phyloP scores from a whole-genome alignment of 2,329 filamentous ascomycete species.

The Penicillium thymicola region DNA sequence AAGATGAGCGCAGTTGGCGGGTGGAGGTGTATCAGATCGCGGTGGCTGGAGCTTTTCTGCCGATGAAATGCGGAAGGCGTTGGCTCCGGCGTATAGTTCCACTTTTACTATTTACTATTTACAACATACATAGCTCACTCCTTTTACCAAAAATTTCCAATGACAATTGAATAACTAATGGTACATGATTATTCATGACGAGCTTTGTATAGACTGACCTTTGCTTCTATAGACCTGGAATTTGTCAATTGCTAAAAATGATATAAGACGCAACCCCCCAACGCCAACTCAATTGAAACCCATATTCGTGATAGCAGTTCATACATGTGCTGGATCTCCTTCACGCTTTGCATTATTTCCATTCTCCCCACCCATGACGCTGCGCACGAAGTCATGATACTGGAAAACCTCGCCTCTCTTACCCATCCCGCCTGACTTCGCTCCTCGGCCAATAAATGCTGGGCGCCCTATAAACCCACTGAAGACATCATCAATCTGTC shows the following conservation, averaged over 20 bases:
- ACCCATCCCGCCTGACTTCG: conserved; percentile 47
- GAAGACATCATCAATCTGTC: conserved; percentile 83
- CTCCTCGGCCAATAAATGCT: conserved; percentile 65
- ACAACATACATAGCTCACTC: neutral
- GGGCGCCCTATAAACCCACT: conserved; percentile 79
- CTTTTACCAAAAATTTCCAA: neutral
- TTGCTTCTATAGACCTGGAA: neutral
- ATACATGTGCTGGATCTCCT: conserved; percentile 12
- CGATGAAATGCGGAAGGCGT: conserved; percentile 22
- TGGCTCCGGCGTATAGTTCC: neutral
- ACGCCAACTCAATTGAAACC: conserved; percentile 13
- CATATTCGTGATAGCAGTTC: conserved; percentile 3
- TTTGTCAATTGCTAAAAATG: neutral
- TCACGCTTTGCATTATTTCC: conserved; percentile 26
- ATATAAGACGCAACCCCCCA: conserved; percentile 5
- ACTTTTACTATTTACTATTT: neutral
- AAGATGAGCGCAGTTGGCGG: neutral
- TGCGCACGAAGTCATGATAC: conserved; percentile 87
- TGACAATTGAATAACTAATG: neutral
- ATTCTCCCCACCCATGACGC: conserved; percentile 55
- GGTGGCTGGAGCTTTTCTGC: conserved; percentile 28
- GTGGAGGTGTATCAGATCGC: conserved; percentile 5
- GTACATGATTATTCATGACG: neutral
- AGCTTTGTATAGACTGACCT: neutral
- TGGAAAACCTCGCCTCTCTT: conserved; percentile 85